Conservation (phyloP, 306 rosid genomes). For the Bauhinia variegata region DNA sequence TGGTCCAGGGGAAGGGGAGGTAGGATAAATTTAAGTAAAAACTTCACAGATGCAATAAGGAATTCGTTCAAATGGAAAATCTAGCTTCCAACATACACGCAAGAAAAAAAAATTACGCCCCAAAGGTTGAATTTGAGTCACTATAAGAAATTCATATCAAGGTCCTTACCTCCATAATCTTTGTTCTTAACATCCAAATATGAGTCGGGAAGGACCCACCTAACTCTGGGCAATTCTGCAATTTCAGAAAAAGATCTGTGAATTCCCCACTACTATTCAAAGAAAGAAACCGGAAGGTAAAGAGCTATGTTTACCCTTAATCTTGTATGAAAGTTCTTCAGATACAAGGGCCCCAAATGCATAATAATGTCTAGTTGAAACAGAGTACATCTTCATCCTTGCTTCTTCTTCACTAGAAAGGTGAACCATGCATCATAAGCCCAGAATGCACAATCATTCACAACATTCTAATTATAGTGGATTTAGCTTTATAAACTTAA, state of each 20-base stretch:
- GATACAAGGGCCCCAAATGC: conserved; percentile 92
- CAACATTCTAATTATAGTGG: not conserved
- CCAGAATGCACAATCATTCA: not conserved
- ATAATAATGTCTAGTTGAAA: conserved; percentile 83
- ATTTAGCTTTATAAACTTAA: not conserved
- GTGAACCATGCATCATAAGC: not conserved
- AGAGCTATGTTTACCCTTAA: conserved; percentile 60
- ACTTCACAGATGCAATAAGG: no score
- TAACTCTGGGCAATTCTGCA: conserved; percentile 78
- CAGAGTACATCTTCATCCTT: conserved; percentile 91
- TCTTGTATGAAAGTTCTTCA: conserved; percentile 76
- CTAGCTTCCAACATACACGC: not conserved
- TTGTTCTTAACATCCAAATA: conserved; percentile 90
- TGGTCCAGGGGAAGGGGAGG: no score
- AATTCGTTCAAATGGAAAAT: not conserved
- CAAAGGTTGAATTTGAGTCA: not conserved
- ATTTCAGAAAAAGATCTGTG: not conserved
- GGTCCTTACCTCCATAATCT: conserved; percentile 83
- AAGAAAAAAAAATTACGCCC: not conserved
- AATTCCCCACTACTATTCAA: not conserved
- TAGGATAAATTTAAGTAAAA: no score
- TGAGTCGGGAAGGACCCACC: conserved; percentile 99
- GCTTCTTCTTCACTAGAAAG: conserved; percentile 83
- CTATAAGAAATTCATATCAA: not conserved
- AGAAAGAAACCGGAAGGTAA: not conserved